These are phyloP conservation scores for Leccinum ochraceum DNA, from an alignment of 768 basidiomycete genomes.

Conservation along the genomic window DNA sequence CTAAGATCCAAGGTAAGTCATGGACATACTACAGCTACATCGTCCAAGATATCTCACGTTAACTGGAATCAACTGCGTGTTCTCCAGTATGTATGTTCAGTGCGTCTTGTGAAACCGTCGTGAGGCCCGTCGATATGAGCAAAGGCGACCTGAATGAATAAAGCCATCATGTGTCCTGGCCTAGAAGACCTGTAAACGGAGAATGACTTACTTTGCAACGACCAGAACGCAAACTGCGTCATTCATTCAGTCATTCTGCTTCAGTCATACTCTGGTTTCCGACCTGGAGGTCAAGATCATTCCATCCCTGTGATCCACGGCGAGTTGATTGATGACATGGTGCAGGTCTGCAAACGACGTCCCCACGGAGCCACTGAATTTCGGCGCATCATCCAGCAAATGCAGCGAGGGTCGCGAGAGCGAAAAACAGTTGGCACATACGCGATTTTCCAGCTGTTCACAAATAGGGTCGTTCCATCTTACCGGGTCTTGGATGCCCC, in stretches of 20 bases:
- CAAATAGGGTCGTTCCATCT: conserved; percentile 43
- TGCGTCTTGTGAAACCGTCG: conserved; percentile 1
- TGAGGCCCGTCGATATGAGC: conserved; percentile 18
- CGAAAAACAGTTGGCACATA: conserved; percentile 22
- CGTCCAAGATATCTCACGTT: conserved; percentile 3
- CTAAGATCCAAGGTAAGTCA: neutral
- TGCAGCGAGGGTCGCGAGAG: neutral
- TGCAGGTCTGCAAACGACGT: conserved; percentile 13
- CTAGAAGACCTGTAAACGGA: neutral
- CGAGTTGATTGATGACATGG: conserved; percentile 25
- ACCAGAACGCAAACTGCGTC: conserved; percentile 18
- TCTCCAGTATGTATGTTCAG: conserved; percentile 6
- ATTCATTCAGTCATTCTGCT: conserved; percentile 2
- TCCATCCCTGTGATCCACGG: conserved; percentile 47
- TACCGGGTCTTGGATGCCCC: conserved; percentile 54
- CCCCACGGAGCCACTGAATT: conserved; percentile 10
- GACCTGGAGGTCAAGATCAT: conserved; percentile 58
- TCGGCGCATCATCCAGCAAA: neutral
- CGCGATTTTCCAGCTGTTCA: conserved; percentile 55
- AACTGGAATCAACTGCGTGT: conserved; percentile 7
- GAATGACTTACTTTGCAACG: conserved; percentile 10
- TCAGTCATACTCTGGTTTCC: conserved; percentile 46
- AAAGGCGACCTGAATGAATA: conserved; percentile 11
- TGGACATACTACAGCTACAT: too few relatives aligned
- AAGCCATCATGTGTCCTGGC: neutral